These are phyloP conservation scores for Stenogyne calaminthoides DNA, from an alignment of 305 asterid genomes.

Conservation along the genomic window DNA sequence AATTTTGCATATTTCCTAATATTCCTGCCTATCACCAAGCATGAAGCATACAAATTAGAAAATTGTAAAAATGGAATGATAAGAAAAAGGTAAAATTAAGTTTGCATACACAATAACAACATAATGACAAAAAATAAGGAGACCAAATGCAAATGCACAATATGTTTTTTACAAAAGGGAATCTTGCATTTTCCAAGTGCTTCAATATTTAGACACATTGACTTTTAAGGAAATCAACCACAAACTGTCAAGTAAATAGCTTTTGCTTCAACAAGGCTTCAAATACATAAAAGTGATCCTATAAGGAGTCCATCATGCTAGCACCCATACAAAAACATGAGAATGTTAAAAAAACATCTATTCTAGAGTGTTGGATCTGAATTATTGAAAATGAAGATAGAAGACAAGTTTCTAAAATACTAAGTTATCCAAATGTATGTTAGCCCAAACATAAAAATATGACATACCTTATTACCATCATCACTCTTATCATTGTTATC, in stretches of 20 bases:
- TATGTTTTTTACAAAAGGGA: neutral
- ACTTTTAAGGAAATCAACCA: constrained; percentile 1
- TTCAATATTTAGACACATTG: neutral
- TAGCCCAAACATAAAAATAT: constrained; percentile 14
- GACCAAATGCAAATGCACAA: neutral
- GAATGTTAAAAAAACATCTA: neutral
- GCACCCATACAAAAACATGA: neutral
- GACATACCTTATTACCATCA: constrained; percentile 66
- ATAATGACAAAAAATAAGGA: too few species aligned
- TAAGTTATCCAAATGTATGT: constrained; percentile 1
- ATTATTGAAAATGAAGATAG: neutral
- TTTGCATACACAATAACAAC: neutral
- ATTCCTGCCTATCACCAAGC: constrained; percentile 72
- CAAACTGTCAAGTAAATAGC: neutral
- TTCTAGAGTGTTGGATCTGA: neutral
- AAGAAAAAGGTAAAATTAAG: neutral
- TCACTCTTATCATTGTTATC: constrained; percentile 62
- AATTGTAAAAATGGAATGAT: neutral
- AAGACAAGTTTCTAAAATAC: neutral
- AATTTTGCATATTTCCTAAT: constrained; percentile 94
- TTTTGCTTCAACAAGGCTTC: neutral
- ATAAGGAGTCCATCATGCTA: neutral
- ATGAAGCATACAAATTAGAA: constrained; percentile 17
- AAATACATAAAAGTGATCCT: neutral
- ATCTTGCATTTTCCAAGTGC: neutral